Base-by-base conservation (phyloP, 2,329 filamentous ascomycete genomes). In the Ophiostoma perfectum region DNA sequence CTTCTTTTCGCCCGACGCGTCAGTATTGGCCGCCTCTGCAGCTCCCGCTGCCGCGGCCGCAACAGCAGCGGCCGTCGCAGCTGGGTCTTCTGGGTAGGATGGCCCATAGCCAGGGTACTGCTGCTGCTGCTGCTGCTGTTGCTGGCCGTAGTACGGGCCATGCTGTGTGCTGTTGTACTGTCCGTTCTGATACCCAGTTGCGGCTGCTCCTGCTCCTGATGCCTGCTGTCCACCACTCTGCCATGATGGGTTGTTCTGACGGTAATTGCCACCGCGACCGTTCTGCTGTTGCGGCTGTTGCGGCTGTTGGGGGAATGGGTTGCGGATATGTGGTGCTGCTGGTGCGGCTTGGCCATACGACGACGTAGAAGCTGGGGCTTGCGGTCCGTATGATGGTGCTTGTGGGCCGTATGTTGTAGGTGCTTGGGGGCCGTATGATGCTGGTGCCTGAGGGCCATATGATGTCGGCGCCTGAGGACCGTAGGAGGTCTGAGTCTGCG, bases 191-290 rank as follows among this genome's bases (percentile, higher is more conserved):
- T 27, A 27, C 27, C 27, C 27, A 27, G 27, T 27, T 27, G 27
- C 2, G 27, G 27, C 27, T 1, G 27, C 27, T 27, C 68, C 5
- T 1, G 41, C 58, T 16, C 12, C 36, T 49, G 64, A 49, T 12
- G 1, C 49, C 16, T 39, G 41, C 58, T 39, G 14, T 5, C 58
- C 16, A 27, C 16, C 6, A 36, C 49, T 90, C 78, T 96, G 93
- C 92, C 94, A 97, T 78, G 96, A 91, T 65, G 93, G 93, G 71
- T 97, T 93, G 78, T 96, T 92, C 42, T 92, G 92, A 69, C 83
- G 81, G 72, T 77, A 79, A 70, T 73, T 74, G 68, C 74, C 77
- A 69, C 74, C 71, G 66, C 75, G 73, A 72, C 76, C 72, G 75
- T 72, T 73, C 2, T 63, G 44, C 67, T 49, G 65, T 44, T 42